Evolutionary conservation across 371 early-diverging fungal genomes (phyloP).

Genomic region (Hamiltosporidium tvaerminnensis): DNA sequence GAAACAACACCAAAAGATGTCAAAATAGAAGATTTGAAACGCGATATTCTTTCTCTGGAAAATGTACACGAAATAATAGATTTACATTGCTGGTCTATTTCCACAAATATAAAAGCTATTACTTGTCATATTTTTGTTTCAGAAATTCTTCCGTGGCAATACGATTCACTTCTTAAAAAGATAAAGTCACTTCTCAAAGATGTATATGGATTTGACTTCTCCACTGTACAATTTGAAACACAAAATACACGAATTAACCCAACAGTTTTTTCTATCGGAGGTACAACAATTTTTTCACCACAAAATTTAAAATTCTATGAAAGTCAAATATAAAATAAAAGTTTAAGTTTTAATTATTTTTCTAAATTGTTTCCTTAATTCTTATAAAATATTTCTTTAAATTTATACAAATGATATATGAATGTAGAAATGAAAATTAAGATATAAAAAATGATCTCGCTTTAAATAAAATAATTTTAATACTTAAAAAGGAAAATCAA

Average conservation of each 20-base stretch:
- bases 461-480: no score
- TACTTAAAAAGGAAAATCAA: no score
- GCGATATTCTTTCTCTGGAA: neutral
- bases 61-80: neutral
- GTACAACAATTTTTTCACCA: no score
- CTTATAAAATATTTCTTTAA: no score
- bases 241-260: neutral
- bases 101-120: neutral
- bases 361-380: no score
- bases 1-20: constrained; percentile 52
- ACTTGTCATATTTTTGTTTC: neutral
- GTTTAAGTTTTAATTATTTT: no score
- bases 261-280: no score
- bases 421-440: no score
- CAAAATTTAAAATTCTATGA: no score
- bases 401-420: no score
- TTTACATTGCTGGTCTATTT: neutral
- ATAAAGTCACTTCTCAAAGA: neutral
- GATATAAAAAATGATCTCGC: no score
- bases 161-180: neutral
- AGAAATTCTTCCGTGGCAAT: neutral
- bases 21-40: neutral
- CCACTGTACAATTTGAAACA: neutral
- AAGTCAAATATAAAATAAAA: no score
- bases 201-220: neutral